These are phyloP conservation scores for Copromyces sp. DNA, from an alignment of 495 filamentous ascomycete species.

Conservation along the genomic window DNA sequence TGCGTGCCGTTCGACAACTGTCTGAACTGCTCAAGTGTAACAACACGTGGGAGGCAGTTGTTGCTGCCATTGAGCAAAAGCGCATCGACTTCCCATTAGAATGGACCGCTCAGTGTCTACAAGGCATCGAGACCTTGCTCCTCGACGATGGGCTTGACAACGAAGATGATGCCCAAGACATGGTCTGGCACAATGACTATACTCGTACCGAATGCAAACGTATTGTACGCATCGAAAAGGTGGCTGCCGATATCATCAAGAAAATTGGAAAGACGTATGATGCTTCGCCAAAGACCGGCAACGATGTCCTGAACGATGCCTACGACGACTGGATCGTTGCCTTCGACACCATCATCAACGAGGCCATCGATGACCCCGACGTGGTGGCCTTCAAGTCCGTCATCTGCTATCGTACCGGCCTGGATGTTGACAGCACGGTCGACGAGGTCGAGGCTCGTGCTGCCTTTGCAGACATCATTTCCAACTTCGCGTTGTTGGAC, in stretches of 20 bases:
- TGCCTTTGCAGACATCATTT: slow-evolving; percentile 21
- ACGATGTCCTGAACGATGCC: slow-evolving; percentile 17
- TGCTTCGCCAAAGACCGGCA: slow-evolving; percentile 1
- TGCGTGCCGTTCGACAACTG: slow-evolving; percentile 62
- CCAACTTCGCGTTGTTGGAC: slow-evolving; percentile 11
- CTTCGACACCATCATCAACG: slow-evolving; percentile 35
- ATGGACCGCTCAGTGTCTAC: slow-evolving; percentile 54
- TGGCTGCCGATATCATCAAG: slow-evolving; percentile 56
- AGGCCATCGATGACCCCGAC: slow-evolving; percentile 48
- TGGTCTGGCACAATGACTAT: slow-evolving; percentile 62
- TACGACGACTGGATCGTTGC: slow-evolving; percentile 22
- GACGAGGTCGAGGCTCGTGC: slow-evolving; percentile 14
- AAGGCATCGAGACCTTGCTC: slow-evolving; percentile 65
- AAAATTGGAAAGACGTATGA: slow-evolving; percentile 25
- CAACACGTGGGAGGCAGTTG: slow-evolving; percentile 52
- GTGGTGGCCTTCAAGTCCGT: slow-evolving; percentile 82
- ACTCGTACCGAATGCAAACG: slow-evolving; percentile 53
- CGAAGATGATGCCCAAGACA: slow-evolving; percentile 46
- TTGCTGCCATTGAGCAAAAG: slow-evolving; percentile 45
- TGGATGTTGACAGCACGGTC: slow-evolving; percentile 40
- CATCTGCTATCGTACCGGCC: slow-evolving; percentile 73
- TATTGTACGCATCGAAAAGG: slow-evolving; percentile 75
- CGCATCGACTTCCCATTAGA: slow-evolving; percentile 45
- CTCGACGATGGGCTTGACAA: slow-evolving; percentile 67
- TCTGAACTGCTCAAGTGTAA: slow-evolving; percentile 50